Evolutionary conservation across 257 asterid genomes (phyloP).

Genomic region (Ballota nigra): DNA sequence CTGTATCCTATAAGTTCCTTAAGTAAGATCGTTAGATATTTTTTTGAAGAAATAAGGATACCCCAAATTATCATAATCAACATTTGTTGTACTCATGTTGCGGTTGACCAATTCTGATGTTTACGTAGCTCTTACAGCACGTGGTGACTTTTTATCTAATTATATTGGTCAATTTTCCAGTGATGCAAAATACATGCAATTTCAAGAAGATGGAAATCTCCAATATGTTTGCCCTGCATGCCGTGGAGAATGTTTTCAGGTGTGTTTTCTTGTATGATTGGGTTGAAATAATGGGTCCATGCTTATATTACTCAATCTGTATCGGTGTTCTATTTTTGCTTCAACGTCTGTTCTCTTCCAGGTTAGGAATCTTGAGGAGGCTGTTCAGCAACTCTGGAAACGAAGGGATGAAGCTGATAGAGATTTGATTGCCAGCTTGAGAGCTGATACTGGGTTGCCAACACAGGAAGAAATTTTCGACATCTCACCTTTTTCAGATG

Average conservation of each 20-base stretch:
- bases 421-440: conserved; percentile 74
- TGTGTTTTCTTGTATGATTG: conserved; percentile 26
- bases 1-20: too few species aligned
- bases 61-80: not conserved
- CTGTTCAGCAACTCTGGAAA: conserved; percentile 95
- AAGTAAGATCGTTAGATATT: too few species aligned
- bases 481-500: conserved; percentile 88
- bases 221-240: conserved; percentile 87
- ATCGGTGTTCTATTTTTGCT: not conserved
- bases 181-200: conserved; percentile 81
- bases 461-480: conserved; percentile 78
- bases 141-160: conserved; percentile 16
- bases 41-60: too few species aligned
- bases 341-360: conserved; percentile 29
- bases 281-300: conserved; percentile 6
- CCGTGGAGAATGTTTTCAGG: conserved; percentile 91
- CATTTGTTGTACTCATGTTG: not conserved
- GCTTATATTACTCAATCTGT: not conserved
- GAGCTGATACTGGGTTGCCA: conserved; percentile 95
- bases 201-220: conserved; percentile 87
- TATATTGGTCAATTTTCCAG: conserved; percentile 42
- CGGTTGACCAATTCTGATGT: not conserved
- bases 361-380: conserved; percentile 78
- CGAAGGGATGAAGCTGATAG: conserved; percentile 86
- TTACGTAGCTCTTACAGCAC: conserved; percentile 6